Conservation (phyloP, 192 early-diverging fungal species). For the Geranomyces variabilis region DNA sequence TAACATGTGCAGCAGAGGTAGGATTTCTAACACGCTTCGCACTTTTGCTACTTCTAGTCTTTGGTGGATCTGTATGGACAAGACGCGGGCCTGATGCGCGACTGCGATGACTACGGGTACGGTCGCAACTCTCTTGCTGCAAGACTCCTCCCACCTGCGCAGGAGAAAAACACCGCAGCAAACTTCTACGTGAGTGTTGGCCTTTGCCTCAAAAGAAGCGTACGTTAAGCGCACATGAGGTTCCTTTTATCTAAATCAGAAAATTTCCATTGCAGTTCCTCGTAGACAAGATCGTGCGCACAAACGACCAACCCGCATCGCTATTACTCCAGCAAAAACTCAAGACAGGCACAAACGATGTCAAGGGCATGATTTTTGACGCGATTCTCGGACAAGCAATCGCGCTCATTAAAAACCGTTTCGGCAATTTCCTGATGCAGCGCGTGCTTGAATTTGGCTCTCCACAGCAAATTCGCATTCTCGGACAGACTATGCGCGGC, state of each 20-base stretch:
- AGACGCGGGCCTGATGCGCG: background rate
- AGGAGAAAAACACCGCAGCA: constrained; percentile 27
- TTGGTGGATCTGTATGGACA: constrained; percentile 6
- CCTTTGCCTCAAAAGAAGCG: background rate
- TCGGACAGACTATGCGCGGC: constrained; percentile 64
- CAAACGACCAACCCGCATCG: constrained; percentile 76
- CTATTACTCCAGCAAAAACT: constrained; percentile 72
- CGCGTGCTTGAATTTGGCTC: constrained; percentile 64
- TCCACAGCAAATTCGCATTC: constrained; percentile 55
- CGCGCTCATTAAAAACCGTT: constrained; percentile 71
- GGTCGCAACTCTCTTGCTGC: constrained; percentile 9
- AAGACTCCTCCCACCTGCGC: constrained; percentile 19
- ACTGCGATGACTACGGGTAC: constrained; percentile 18
- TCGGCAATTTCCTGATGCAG: constrained; percentile 80
- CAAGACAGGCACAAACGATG: constrained; percentile 54
- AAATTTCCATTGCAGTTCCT: constrained; percentile 45
- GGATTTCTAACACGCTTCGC: background rate
- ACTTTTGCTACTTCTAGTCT: constrained; percentile 3
- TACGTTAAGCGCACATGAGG: no score
- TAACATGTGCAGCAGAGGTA: background rate
- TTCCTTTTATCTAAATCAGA: background rate
- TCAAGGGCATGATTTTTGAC: constrained; percentile 63
- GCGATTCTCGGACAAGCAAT: constrained; percentile 60
- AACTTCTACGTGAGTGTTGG: constrained; percentile 34
- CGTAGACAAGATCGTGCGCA: constrained; percentile 70